A percentile compares a stretch with the other conserved stretches of the same genome.
phyloP scores from a whole-genome alignment of 257 asterid genomes.

The Paulownia fortunei region DNA sequence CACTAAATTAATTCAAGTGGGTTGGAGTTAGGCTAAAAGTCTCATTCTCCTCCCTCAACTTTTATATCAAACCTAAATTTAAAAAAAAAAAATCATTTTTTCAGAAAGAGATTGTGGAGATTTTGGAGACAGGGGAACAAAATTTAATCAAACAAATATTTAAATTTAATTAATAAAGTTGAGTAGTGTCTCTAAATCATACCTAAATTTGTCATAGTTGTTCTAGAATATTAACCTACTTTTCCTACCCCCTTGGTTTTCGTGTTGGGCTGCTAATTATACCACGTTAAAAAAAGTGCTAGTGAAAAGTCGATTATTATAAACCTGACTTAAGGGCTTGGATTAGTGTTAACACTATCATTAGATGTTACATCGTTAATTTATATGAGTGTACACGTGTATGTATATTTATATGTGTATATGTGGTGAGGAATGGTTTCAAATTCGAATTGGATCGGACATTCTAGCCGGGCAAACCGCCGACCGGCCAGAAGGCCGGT shows the following conservation, averaged over 20 bases:
- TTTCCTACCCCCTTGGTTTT: background rate
- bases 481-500: too few relatives aligned
- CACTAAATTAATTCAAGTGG: constrained; percentile 27
- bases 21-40: constrained; percentile 37
- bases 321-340: background rate
- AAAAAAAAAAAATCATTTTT: background rate
- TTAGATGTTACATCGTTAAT: too few relatives aligned
- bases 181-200: background rate
- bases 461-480: too few relatives aligned
- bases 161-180: background rate
- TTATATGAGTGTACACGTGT: too few relatives aligned
- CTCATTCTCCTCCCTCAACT: background rate
- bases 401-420: too few relatives aligned
- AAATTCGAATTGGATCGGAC: too few relatives aligned
- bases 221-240: background rate
- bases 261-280: too few relatives aligned
- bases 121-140: constrained; percentile 30
- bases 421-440: too few relatives aligned
- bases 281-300: background rate
- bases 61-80: background rate
- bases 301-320: background rate
- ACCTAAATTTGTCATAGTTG: background rate
- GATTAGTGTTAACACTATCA: background rate
- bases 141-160: background rate
- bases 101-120: constrained; percentile 14